A percentile compares a stretch with the other conserved stretches of the same genome.
These are phyloP conservation scores for Pseudogymnoascus sp. DNA, from an alignment of 2,329 filamentous ascomycete genomes.

Conservation along the genomic window DNA sequence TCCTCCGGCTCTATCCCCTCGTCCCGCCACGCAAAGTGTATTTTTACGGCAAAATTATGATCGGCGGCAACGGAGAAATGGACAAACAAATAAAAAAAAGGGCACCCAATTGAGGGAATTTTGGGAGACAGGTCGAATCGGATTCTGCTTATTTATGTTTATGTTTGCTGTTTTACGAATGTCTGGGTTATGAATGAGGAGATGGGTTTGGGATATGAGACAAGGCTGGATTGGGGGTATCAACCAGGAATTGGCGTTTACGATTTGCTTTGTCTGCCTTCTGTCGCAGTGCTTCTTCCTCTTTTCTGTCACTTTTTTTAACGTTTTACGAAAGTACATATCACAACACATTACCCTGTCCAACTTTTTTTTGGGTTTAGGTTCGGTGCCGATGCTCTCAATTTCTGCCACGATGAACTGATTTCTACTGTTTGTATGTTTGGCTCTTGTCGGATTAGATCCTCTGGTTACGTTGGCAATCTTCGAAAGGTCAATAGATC, in stretches of 20 bases:
- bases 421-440: background rate
- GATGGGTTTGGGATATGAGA: background rate
- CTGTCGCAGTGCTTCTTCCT: background rate
- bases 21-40: background rate
- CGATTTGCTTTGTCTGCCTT: background rate
- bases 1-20: background rate
- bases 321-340: slow-evolving; percentile 8
- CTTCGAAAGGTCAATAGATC: background rate
- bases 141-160: background rate
- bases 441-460: background rate
- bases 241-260: background rate
- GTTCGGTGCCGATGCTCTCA: background rate
- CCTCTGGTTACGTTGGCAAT: background rate
- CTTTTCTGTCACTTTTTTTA: slow-evolving; percentile 4
- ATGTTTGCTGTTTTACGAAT: background rate
- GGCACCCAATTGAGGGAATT: background rate
- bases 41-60: slow-evolving; percentile 5
- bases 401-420: background rate
- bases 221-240: background rate
- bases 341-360: background rate
- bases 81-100: background rate
- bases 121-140: background rate
- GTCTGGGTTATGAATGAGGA: background rate
- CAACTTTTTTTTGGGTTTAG: background rate
- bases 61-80: background rate